Base-by-base conservation (phyloP, 2,329 filamentous ascomycete species). In the Neofusicoccum sp. region DNA sequence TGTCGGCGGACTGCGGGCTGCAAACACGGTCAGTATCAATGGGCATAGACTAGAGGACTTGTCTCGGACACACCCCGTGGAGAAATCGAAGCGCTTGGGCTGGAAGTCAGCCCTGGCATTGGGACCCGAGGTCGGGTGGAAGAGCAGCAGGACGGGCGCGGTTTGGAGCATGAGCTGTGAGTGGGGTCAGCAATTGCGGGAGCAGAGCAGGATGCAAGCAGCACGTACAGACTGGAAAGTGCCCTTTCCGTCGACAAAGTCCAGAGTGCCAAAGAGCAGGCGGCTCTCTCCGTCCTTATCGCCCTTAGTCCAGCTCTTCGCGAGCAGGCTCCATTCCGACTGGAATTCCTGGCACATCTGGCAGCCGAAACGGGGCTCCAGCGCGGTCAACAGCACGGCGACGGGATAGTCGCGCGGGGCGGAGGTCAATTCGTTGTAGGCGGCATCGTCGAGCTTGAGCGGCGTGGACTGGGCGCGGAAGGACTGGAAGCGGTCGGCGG, bases 241-340 rank as follows among this genome's bases (percentile, higher is more conserved):
- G 16, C 86, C 84, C 71, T 89, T 89, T 48, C 95, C 95, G 68
- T 96, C 87, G 41, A 82, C 75, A 72, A 99, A 99, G 76, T 99
- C 95, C 68, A 99, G 78, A 6, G 90, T 93, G 26, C 85, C 88
- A 76, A 93, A 96, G 45, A 98, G 74, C 65, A 96, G 69, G 63
- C 88, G 84, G 30, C 87, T 89, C 66, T 90, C 83, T 58, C 82
- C 88, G 62, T 85, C 80, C 79, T 89, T 91, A 75, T 96, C 90
- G 6, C 90, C 92, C 74, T 89, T 91, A 64, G 82, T 82, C 95
- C 95, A 99, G 77, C 90, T 95, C 75, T 86, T 90, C 58, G 85
- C 86, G 59, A 99, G 78, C 58, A 98, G 76, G 60, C 96, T 90
- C 89, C 92, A 99, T 77, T 99, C 95, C 1, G 93, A 89, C 74